Percentiles rank a stretch among this genome's conserved stretches.
These are phyloP conservation scores for Dactylonectria macrodidyma DNA, from an alignment of 2,329 filamentous ascomycete genomes.

Conservation along the genomic window DNA sequence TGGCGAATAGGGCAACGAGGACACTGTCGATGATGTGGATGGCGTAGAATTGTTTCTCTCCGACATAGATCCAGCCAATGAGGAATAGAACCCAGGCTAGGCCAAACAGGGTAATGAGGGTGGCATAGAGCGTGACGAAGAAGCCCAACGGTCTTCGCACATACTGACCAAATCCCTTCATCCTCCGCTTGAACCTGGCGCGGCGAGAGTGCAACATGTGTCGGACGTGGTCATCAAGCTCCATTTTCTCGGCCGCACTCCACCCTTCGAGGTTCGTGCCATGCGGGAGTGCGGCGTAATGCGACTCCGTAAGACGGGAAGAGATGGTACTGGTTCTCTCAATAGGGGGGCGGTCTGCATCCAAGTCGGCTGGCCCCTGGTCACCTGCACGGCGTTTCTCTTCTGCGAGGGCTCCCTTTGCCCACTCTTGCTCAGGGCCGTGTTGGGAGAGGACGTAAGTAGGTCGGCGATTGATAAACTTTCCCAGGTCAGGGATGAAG, in stretches of 20 bases:
- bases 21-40: constrained; percentile 81
- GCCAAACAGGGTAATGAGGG: constrained; percentile 86
- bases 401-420: constrained; percentile 37
- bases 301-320: constrained; percentile 77
- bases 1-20: constrained; percentile 78
- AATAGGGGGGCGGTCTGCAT: constrained; percentile 44
- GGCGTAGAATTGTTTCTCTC: constrained; percentile 77
- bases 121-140: constrained; percentile 87
- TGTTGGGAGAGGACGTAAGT: constrained; percentile 80
- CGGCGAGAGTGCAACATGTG: constrained; percentile 89
- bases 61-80: constrained; percentile 91
- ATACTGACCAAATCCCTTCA: constrained; percentile 88
- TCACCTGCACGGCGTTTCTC: constrained; percentile 34
- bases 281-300: constrained; percentile 85
- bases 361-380: constrained; percentile 7
- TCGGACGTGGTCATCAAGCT: constrained; percentile 88
- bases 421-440: constrained; percentile 45
- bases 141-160: constrained; percentile 83
- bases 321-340: constrained; percentile 72
- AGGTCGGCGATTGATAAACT: constrained; percentile 81
- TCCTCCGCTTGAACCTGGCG: constrained; percentile 82
- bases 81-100: constrained; percentile 92
- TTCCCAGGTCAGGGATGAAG: constrained; percentile 86
- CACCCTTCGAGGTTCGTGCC: constrained; percentile 81
- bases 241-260: constrained; percentile 79